phyloP scores from a whole-genome alignment of 1,284 basidiomycete genomes.

The Moesziomyces parantarcticus region DNA sequence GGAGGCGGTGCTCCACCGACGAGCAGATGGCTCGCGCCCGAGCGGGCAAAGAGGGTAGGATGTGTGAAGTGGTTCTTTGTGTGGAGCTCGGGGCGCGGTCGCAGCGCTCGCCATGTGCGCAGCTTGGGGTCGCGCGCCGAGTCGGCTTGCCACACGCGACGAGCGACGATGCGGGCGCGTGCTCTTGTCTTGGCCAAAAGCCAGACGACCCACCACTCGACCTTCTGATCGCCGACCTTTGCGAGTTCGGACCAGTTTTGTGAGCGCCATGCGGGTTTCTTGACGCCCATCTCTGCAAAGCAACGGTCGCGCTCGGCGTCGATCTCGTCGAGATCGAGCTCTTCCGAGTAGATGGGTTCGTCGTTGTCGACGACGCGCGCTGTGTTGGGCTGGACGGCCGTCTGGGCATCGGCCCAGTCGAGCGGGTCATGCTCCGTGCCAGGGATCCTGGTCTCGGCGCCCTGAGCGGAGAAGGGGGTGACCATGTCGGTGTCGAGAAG shows the following conservation, averaged over 20 bases:
- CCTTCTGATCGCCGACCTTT: conserved; percentile 42
- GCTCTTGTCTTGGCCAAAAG: conserved; percentile 40
- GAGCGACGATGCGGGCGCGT: conserved; percentile 39
- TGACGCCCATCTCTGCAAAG: conserved; percentile 50
- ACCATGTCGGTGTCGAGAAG: conserved; percentile 40
- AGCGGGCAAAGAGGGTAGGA: conserved; percentile 53
- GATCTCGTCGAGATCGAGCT: conserved; percentile 49
- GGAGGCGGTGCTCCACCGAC: conserved; percentile 42
- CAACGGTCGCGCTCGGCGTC: conserved; percentile 42
- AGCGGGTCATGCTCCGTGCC: conserved; percentile 44
- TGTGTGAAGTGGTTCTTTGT: conserved; percentile 55
- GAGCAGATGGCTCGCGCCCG: conserved; percentile 43
- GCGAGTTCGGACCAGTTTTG: conserved; percentile 42
- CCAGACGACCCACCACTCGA: conserved; percentile 49
- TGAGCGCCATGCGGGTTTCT: conserved; percentile 38
- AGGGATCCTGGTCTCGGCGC: conserved; percentile 23
- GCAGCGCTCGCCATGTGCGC: conserved; percentile 29
- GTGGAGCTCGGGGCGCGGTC: conserved; percentile 35
- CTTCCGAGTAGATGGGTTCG: conserved; percentile 47
- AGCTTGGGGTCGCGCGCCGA: conserved; percentile 18
- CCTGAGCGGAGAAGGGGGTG: conserved; percentile 26
- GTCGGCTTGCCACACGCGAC: conserved; percentile 38
- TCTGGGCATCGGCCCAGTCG: conserved; percentile 43
- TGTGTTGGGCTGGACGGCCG: conserved; percentile 17
- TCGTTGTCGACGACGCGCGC: conserved; percentile 27